Base-by-base conservation (phyloP, 768 basidiomycete genomes). In the Cubamyces sp. region DNA sequence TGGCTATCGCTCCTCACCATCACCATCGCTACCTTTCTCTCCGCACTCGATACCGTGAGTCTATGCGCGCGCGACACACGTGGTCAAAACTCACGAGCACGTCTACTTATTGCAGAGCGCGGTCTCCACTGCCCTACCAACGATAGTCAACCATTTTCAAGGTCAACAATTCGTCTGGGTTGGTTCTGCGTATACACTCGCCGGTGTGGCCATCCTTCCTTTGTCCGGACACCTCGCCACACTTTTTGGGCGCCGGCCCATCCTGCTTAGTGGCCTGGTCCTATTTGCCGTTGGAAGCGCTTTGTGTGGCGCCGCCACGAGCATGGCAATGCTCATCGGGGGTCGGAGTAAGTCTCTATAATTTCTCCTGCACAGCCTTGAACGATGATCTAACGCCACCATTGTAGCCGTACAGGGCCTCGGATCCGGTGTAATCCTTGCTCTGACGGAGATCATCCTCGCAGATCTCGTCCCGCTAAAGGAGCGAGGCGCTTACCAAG, bases 221-320 rank as follows among this genome's bases (percentile, higher is more conserved):
- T 67, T 74, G 54, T 71, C 69, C 25, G 75, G 74, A 0, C 64
- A 71, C 5, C 50, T 76, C 18, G 71, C 74, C 1, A 60, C 74
- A 41, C 70, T 75, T 0, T 76, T 78, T 59, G 78, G 78, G 0
- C 68, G 78, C 5, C 66, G 68, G 7, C 72, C 73, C 1, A 64
- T 71, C 28, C 60, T 78, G 39, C 56, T 77, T 5, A 63, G 57
- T 3, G 64, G 69, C 19, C 59, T 78, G 15, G 25, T 67, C 0
- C 53, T 75, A 18, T 79, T 79, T 54, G 75, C 76, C 0, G 21
- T 79, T 25, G 80, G 81, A 0, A 74, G 73, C 18, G 79, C 76
- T 0, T 19, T 81, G 1, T 73, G 71, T 15, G 81, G 78, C 1
- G 70, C 75, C 0, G 76, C 79, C 0, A 67, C 75, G 45, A 76